These are phyloP conservation scores for Rhizoclosmatium globosum DNA, from an alignment of 192 early-diverging fungal genomes.

Conservation along the genomic window DNA sequence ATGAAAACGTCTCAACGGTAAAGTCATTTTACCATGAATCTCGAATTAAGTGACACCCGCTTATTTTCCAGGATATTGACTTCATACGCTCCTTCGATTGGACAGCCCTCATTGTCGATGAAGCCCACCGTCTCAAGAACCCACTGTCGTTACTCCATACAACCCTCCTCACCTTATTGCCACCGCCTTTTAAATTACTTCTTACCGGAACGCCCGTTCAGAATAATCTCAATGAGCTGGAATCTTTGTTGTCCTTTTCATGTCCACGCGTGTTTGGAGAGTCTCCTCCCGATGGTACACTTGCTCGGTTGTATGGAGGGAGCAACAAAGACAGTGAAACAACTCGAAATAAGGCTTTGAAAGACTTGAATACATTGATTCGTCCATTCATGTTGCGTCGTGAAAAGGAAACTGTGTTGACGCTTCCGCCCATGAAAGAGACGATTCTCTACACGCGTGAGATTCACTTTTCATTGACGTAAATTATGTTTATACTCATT, in stretches of 20 bases:
- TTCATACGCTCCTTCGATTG: constrained; percentile 25
- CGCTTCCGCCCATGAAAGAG: constrained; percentile 39
- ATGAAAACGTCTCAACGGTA: constrained; percentile 24
- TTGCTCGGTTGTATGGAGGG: not conserved
- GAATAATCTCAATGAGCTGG: constrained; percentile 88
- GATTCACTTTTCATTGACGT: no score
- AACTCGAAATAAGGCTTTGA: not conserved
- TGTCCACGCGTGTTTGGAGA: constrained; percentile 26
- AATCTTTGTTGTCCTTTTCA: constrained; percentile 28
- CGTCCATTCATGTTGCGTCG: constrained; percentile 36
- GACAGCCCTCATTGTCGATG: constrained; percentile 37
- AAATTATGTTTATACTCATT: not conserved
- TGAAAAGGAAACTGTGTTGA: constrained; percentile 38
- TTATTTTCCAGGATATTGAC: constrained; percentile 13
- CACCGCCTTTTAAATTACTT: constrained; percentile 53
- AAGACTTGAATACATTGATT: constrained; percentile 26
- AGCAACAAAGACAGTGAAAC: not conserved
- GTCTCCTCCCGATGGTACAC: not conserved
- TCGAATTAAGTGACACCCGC: not conserved
- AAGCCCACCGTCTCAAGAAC: constrained; percentile 72
- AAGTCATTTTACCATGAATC: not conserved
- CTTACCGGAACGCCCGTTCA: constrained; percentile 94
- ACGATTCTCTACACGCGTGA: constrained; percentile 38
- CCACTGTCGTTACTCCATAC: constrained; percentile 78
- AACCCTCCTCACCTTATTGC: constrained; percentile 23